Evolutionary conservation across 2,329 filamentous ascomycete species (phyloP), one percentile per base, ranked within the genome.

Genomic region (Arthrobotrys megalospora): DNA sequence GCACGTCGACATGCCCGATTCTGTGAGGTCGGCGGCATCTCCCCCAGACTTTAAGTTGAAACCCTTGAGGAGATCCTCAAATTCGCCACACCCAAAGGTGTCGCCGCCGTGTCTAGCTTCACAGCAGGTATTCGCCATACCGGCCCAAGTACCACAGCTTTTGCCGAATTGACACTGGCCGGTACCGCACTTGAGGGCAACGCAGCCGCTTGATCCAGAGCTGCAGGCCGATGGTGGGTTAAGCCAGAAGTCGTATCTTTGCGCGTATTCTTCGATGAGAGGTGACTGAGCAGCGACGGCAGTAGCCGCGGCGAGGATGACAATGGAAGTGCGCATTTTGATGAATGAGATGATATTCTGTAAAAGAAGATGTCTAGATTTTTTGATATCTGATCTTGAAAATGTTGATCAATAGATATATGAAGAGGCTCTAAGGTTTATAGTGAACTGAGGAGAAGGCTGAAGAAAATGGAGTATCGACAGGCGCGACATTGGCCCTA

Each of bases 1-100:
- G 83, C 95, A 98, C 2, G 91, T 88, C 70, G 94, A 95, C 83
- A 97, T 97, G 86, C 97, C 97, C 68, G 95, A 94, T 83, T 91
- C 65, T 3, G 63, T 64, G 6, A 41, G 66, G 11, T 19, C 24
- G 12, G 64, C 32, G 5, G 50, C 55, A 8, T 21, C 41, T 8
- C 71, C 71, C 2, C 1, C 36, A n/a, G 64, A 36, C 1, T 32
- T 58, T 16, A 64, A 11, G 55, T 69, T 48, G 45, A 68, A 52
- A 12, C 65, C 14, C 16, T 69, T 64, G 45, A 76, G 71, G 10
- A 52, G 0, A 21, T 69, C 71, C 12, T 55, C 45, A 8, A n/a
- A 76, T 11, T 58, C 41, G 0, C 7, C 12, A 43, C 71, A 76
- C 5, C 34, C 52, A 16, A n/a, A 0, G 14, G 3, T 16, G 3